These are phyloP conservation scores for Suillus bovinus DNA, from an alignment of 768 basidiomycete genomes.

Conservation along the genomic window DNA sequence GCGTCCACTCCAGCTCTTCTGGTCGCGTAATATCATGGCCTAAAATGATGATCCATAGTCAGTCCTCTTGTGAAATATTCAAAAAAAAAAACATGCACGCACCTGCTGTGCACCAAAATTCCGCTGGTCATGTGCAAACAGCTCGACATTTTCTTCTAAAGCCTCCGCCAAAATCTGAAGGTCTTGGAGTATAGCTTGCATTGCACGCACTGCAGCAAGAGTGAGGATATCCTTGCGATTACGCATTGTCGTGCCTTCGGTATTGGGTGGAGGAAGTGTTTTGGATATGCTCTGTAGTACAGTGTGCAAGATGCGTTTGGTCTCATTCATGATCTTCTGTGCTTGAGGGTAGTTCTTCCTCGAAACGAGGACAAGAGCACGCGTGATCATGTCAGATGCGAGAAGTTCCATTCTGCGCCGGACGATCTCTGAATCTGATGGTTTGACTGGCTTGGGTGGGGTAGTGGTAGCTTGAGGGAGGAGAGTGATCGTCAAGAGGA, in stretches of 20 bases:
- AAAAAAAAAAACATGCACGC: conserved; percentile 18
- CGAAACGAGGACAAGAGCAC: conserved; percentile 89
- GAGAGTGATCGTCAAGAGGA: conserved; percentile 92
- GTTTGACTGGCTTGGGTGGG: conserved; percentile 38
- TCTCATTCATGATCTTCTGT: conserved; percentile 86
- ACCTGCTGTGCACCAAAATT: conserved; percentile 99
- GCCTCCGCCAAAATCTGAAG: conserved; percentile 86
- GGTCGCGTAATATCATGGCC: conserved; percentile 96
- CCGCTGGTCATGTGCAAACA: conserved; percentile 91
- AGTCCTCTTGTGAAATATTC: not conserved
- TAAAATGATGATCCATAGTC: conserved; percentile 31
- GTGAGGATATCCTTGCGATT: conserved; percentile 81
- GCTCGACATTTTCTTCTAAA: conserved; percentile 84
- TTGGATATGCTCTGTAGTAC: conserved; percentile 85
- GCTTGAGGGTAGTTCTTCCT: conserved; percentile 90
- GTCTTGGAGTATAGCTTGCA: conserved; percentile 86
- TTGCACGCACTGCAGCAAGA: conserved; percentile 70
- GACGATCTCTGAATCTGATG: conserved; percentile 87
- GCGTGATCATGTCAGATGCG: conserved; percentile 96
- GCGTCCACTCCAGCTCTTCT: conserved; percentile 92
- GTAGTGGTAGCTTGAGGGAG: conserved; percentile 50
- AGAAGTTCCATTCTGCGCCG: conserved; percentile 95
- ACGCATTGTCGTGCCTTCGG: conserved; percentile 48
- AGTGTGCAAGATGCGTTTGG: conserved; percentile 89
- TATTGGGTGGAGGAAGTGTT: conserved; percentile 59